Base-by-base conservation (phyloP, 23 red algal species). In the Rhodosorus marinus region DNA sequence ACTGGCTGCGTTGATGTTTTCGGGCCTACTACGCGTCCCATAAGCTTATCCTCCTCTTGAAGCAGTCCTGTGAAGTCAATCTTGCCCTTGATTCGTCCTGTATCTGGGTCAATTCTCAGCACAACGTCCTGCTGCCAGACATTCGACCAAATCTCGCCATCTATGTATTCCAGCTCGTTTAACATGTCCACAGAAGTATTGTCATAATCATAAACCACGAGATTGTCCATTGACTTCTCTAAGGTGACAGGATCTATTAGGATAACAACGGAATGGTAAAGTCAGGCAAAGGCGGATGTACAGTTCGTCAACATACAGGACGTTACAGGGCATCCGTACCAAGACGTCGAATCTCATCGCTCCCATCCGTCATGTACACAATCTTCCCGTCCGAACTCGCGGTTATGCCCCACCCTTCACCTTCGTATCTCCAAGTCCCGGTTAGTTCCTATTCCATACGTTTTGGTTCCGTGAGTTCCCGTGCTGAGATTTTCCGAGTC, bases 321-420 rank as follows among this genome's bases (percentile, higher is more conserved):
- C n/a, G n/a, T n/a, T n/a, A n/a, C n/a, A n/a, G 38, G 11, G 38
- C 11, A 11, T 43, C 20, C 24, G 66, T 43, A 14, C 75, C 65
- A 17, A 84, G 51, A 20, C 68, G 49, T 4, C 66, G 66, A 8
- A 84, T 35, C 31, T 50, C 32, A 19, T 40, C 41, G 9, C 59
- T 84, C 31, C 79, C 79, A 48, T 84, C 66, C 35, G 63, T 73
- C 67, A 84, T 64, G 43, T 84, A 84, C 20, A 84, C 59, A 32
- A 64, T 62, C 25, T 73, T 57, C 14, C 51, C 62, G 9, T 58
- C 59, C 2, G 57, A 51, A 41, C 70, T 64, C 55, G 61, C 67
- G 20, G 63, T 38, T 6, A 84, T 38, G 17, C 79, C 79, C 79
- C 79, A 84, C 30, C 79, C 79, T 35, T 84, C 56, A 20, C 79